Evolutionary conservation across 2,329 filamentous ascomycete genomes (phyloP), one percentile per base, ranked within the genome.

Genomic region (Talaromyces sp.): DNA sequence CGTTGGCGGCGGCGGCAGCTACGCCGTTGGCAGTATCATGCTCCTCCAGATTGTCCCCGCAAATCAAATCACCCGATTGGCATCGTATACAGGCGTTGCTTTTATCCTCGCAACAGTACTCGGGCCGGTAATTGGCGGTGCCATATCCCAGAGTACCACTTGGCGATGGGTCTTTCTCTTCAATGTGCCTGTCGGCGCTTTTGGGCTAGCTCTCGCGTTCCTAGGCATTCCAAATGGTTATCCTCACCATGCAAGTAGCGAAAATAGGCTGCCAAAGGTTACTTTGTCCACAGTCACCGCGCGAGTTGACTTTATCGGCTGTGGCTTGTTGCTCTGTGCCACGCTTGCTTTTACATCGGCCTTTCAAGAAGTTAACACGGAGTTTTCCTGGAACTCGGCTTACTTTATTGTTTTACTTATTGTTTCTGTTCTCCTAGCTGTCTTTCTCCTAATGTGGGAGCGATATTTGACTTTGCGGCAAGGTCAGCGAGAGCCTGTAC

Each of bases 281-380:
- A 33, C 31, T 33, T 33, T 33, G 31, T 33, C 31, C 31, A 33
- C 31, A 33, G 82, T 76, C 27, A 81, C 76, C 16, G 68, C 63
- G 31, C 61, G 76, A 66, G 40, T 69, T 73, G 42, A 79, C 64
- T 3, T 70, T 65, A n/a, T 70, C 65, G 16, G 74, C 65, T 5
- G 79, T 72, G 18, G 76, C 68, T 56, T 81, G 2, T 67, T 76
- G 0, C 70, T 83, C 7, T 73, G 72, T 0, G 74, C 75, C 4
- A 79, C 79, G 0, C 73, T 79, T 3, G 70, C 82, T 4, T 65
- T 83, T 18, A 75, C 82, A 16, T 78, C 80, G 44, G 79, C 76
- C 1, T 70, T 83, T 16, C 76, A 83, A 55, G 73, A 81, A 64
- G 79, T 70, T 5, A 79, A 81, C 6, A 66, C 73, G n/a, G 69